These are phyloP conservation scores for Epithemia pelagica DNA, from an alignment of 108 stramenopile genomes.

Conservation along the genomic window DNA sequence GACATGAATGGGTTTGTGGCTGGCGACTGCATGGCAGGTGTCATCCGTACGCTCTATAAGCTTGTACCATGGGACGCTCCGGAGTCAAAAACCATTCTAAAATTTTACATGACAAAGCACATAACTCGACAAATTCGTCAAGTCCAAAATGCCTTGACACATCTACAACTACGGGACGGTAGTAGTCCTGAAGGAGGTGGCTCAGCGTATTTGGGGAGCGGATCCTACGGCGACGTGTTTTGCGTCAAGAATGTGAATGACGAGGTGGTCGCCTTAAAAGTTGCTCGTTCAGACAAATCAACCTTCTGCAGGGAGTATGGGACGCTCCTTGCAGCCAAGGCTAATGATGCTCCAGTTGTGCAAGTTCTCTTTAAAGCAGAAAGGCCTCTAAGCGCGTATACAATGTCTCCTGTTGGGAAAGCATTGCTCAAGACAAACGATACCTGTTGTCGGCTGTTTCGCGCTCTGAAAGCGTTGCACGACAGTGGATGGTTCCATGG, in stretches of 20 bases:
- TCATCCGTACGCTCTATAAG: too few relatives aligned
- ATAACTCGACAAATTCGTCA: slow-evolving; percentile 1
- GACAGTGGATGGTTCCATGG: too few relatives aligned
- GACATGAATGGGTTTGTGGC: too few relatives aligned
- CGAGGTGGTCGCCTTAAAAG: not conserved
- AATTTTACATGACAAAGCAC: slow-evolving; percentile 1
- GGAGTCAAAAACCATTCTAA: not conserved
- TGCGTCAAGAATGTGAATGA: not conserved
- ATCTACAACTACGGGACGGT: slow-evolving; percentile 1
- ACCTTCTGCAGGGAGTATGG: slow-evolving; percentile 1
- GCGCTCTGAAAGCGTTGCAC: too few relatives aligned
- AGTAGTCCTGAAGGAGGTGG: not conserved
- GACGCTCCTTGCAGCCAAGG: not conserved
- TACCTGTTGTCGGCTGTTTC: too few relatives aligned
- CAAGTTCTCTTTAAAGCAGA: too few relatives aligned
- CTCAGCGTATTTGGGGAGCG: slow-evolving; percentile 1
- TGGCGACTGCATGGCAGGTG: too few relatives aligned
- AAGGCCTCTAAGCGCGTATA: too few relatives aligned
- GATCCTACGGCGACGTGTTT: slow-evolving; percentile 1
- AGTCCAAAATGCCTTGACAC: not conserved
- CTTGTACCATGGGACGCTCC: too few relatives aligned
- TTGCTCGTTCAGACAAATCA: slow-evolving; percentile 1
- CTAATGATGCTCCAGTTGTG: too few relatives aligned
- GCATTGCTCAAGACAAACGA: too few relatives aligned
- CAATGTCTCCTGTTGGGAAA: too few relatives aligned